Conservation (phyloP, 1,284 basidiomycete species). For the Phlebopus sp. region DNA sequence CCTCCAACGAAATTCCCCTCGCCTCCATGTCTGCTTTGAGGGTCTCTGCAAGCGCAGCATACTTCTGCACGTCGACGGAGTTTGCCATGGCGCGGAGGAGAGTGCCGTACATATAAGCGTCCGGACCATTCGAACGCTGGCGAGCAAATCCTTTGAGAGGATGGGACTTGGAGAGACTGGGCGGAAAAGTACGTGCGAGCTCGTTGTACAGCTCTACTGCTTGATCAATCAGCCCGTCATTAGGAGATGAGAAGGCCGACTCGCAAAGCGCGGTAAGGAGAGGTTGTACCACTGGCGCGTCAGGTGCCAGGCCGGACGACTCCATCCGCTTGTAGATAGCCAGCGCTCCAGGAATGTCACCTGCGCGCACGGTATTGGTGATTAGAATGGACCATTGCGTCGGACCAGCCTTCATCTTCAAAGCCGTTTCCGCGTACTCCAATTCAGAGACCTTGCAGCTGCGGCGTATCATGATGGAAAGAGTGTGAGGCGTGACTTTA, state of each 20-base stretch:
- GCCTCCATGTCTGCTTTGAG: constrained; percentile 58
- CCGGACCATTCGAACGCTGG: constrained; percentile 39
- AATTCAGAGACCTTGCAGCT: constrained; percentile 42
- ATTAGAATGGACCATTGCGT: constrained; percentile 54
- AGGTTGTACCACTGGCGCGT: constrained; percentile 47
- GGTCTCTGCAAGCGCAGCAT: constrained; percentile 45
- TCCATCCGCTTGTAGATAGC: constrained; percentile 47
- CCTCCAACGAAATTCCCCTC: constrained; percentile 36
- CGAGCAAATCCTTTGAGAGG: constrained; percentile 16
- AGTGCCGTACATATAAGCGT: constrained; percentile 51
- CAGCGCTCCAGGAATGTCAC: constrained; percentile 39
- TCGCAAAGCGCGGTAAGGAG: constrained; percentile 51
- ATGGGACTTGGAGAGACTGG: constrained; percentile 9
- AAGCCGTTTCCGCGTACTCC: constrained; percentile 38
- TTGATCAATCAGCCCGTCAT: constrained; percentile 42
- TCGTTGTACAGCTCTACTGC: constrained; percentile 53
- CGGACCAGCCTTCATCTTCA: constrained; percentile 39
- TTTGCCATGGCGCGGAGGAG: constrained; percentile 54
- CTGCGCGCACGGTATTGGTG: constrained; percentile 40
- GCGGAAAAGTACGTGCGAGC: constrained; percentile 31
- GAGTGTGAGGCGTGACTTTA: constrained; percentile 31
- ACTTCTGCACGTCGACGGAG: constrained; percentile 42
- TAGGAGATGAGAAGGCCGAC: constrained; percentile 32
- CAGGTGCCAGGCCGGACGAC: constrained; percentile 41
- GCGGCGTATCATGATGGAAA: constrained; percentile 38